Conservation (phyloP, 768 basidiomycete species). For the Chalciporus sphaerocephalus region DNA sequence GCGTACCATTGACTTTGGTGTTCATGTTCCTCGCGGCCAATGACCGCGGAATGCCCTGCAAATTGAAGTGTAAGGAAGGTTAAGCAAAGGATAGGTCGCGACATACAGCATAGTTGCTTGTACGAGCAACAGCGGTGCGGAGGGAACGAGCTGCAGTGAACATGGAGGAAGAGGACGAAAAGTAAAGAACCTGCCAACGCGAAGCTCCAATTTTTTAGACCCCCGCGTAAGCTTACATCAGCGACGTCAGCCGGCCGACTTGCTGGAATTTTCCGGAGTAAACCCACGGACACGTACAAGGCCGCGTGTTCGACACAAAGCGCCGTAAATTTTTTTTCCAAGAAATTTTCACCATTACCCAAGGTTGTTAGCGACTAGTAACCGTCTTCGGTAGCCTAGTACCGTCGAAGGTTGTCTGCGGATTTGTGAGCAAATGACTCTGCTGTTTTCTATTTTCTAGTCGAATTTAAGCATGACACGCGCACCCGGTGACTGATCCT, state of each 20-base stretch:
- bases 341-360: background rate
- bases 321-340: background rate
- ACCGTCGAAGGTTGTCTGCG: no score
- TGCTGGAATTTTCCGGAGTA: conserved; percentile 16
- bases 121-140: conserved; percentile 54
- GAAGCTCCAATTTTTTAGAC: conserved; percentile 44
- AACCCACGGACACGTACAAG: conserved; percentile 4
- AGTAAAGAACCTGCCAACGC: conserved; percentile 31
- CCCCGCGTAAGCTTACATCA: conserved; percentile 30
- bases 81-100: no score
- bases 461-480: no score
- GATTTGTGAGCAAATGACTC: no score
- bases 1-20: conserved; percentile 83
- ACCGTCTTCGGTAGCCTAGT: no score
- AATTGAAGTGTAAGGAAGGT: conserved; percentile 3
- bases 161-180: conserved; percentile 57
- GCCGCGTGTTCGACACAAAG: conserved; percentile 4
- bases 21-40: conserved; percentile 91
- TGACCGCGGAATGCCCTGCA: conserved; percentile 62
- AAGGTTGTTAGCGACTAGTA: no score
- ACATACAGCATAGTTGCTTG: conserved; percentile 62
- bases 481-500: no score
- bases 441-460: no score
- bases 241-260: conserved; percentile 4
- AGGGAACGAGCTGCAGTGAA: conserved; percentile 64